Evolutionary conservation across 2,329 filamentous ascomycete genomes (phyloP).

Genomic region (Monosporascus sp.): DNA sequence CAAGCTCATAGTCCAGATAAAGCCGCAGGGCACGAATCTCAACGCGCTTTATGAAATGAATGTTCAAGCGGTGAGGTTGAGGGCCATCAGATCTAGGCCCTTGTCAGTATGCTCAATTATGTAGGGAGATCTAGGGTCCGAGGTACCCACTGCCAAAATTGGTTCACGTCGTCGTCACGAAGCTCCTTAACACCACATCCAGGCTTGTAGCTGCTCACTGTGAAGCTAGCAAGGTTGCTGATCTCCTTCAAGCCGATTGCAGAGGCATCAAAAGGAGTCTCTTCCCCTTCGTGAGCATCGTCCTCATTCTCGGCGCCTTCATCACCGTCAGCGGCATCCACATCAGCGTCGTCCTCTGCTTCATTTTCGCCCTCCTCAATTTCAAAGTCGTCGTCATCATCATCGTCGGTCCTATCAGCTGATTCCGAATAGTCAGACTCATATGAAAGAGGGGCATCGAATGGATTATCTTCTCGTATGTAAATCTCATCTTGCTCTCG

Average conservation of each 20-base stretch:
- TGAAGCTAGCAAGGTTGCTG: conserved; percentile 77
- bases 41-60: conserved; percentile 80
- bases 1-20: conserved; percentile 83
- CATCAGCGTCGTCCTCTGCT: conserved; percentile 17
- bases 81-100: conserved; percentile 66
- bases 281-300: conserved; percentile 31
- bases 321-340: conserved; percentile 21
- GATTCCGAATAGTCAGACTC: background rate
- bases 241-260: conserved; percentile 69
- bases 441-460: background rate
- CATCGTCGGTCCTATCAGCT: conserved; percentile 6
- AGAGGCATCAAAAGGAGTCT: conserved; percentile 43
- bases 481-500: background rate
- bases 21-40: conserved; percentile 74
- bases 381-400: conserved; percentile 16
- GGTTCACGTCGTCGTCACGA: conserved; percentile 63
- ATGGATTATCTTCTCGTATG: background rate
- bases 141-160: conserved; percentile 69
- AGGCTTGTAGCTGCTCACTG: conserved; percentile 75
- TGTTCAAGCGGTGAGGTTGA: conserved; percentile 75
- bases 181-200: conserved; percentile 74
- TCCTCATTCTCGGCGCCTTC: conserved; percentile 29
- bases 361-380: conserved; percentile 25
- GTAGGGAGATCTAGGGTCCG: background rate
- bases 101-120: background rate